A percentile compares a stretch with the other conserved stretches of the same genome.
These are phyloP conservation scores for Camillea tinctor DNA, from an alignment of 2,329 filamentous ascomycete genomes.

Conservation along the genomic window DNA sequence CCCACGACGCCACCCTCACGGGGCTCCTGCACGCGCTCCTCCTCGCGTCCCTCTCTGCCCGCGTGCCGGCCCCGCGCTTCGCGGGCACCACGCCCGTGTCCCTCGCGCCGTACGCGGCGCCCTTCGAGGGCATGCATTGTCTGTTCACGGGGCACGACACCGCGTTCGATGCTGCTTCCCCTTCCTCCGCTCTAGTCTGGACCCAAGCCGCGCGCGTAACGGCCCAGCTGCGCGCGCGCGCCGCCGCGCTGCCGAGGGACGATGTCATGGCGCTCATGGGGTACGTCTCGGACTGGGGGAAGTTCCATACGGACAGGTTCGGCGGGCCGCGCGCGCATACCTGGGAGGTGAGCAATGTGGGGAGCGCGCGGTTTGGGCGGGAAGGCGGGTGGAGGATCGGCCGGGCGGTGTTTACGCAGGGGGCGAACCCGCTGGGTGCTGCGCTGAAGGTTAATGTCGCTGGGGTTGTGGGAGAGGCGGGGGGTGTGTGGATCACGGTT, in stretches of 20 bases:
- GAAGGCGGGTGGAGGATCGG: conserved; percentile 28
- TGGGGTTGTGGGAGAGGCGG: conserved; percentile 42
- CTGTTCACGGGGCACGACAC: conserved; percentile 25
- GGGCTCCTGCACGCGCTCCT: conserved; percentile 47
- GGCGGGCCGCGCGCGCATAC: conserved; percentile 41
- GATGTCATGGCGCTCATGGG: conserved; percentile 43
- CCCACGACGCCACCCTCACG: conserved; percentile 46
- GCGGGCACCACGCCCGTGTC: conserved; percentile 42
- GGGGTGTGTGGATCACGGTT: conserved; percentile 41
- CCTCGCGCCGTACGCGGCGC: conserved; percentile 39
- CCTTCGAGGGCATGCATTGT: conserved; percentile 25
- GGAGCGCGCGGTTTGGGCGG: conserved; percentile 25
- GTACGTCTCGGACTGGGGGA: conserved; percentile 44
- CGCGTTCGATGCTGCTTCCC: no score
- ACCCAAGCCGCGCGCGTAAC: conserved; percentile 36
- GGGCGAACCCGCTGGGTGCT: conserved; percentile 42
- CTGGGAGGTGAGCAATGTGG: conserved; percentile 56
- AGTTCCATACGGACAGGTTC: conserved; percentile 41
- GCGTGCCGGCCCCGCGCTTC: conserved; percentile 39
- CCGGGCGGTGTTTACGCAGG: conserved; percentile 51
- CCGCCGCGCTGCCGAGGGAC: conserved; percentile 38
- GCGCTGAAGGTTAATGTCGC: conserved; percentile 46
- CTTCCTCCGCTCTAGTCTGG: conserved; percentile 49
- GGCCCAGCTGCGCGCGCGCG: conserved; percentile 33
- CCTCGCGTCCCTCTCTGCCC: conserved; percentile 39